Percentiles rank a stretch among this genome's conserved stretches.
Evolutionary conservation across 768 basidiomycete species (phyloP).

Genomic region (Lentinula raphanica): DNA sequence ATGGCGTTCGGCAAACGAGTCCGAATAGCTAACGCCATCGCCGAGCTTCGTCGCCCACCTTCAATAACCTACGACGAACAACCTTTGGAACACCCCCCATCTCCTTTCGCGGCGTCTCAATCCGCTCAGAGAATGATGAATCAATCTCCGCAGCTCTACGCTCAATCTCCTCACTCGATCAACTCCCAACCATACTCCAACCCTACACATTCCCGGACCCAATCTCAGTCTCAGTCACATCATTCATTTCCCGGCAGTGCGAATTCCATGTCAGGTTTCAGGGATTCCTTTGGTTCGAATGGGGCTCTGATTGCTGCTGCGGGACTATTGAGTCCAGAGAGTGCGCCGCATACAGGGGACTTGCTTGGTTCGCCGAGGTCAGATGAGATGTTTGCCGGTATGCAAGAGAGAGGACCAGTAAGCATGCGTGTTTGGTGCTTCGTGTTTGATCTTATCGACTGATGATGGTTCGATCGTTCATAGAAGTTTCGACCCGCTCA

Average conservation of each 20-base stretch:
- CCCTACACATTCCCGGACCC: constrained; percentile 31
- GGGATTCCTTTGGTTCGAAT: constrained; percentile 6
- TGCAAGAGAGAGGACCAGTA: constrained; percentile 1
- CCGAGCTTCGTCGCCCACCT: constrained; percentile 71
- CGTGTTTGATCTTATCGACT: background rate
- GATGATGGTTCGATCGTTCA: constrained; percentile 1
- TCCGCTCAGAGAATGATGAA: background rate
- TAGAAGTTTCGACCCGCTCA: constrained; percentile 37
- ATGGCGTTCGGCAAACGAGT: constrained; percentile 91
- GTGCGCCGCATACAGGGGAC: constrained; percentile 17
- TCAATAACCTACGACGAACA: constrained; percentile 40
- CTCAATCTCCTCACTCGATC: constrained; percentile 7
- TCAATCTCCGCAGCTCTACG: constrained; percentile 13
- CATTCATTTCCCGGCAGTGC: constrained; percentile 38
- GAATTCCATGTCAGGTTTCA: background rate
- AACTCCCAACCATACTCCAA: constrained; percentile 1
- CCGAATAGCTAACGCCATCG: constrained; percentile 88
- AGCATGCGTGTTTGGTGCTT: background rate
- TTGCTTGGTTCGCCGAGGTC: constrained; percentile 1
- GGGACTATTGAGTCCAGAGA: constrained; percentile 14
- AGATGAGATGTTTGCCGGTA: background rate
- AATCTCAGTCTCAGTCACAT: constrained; percentile 40
- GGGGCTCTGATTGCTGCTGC: constrained; percentile 19
- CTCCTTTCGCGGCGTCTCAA: constrained; percentile 15
- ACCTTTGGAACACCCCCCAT: constrained; percentile 21